A percentile compares a stretch with the other conserved stretches of the same genome.
Conservation (phyloP, 345 rosid species). For the Passiflora organensis region DNA sequence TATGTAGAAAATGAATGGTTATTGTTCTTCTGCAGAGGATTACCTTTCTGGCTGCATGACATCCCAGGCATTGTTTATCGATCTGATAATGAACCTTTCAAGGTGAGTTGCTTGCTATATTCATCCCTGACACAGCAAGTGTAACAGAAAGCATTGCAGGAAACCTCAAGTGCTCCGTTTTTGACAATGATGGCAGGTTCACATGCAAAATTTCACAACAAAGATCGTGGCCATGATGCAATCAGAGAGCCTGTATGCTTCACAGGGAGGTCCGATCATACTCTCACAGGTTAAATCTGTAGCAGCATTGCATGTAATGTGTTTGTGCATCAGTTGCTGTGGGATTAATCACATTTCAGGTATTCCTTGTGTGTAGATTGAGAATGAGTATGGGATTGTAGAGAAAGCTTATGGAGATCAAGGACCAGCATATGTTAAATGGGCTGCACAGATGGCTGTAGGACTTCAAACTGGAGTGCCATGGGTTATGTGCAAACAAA, state of each 20-base stretch:
- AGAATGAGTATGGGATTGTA: slow-evolving; percentile 67
- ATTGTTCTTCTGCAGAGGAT: slow-evolving; percentile 8
- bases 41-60: slow-evolving; percentile 21
- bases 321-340: not conserved
- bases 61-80: slow-evolving; percentile 16
- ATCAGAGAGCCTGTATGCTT: slow-evolving; percentile 55
- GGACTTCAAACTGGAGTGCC: slow-evolving; percentile 76
- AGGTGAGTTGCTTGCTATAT: slow-evolving; percentile 4
- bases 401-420: slow-evolving; percentile 43
- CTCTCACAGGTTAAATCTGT: slow-evolving; percentile 59
- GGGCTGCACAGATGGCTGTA: slow-evolving; percentile 75
- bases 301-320: slow-evolving; percentile 7
- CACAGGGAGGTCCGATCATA: slow-evolving; percentile 90
- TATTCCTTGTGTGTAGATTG: slow-evolving; percentile 40
- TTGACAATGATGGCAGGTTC: slow-evolving; percentile 45
- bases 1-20: not conserved
- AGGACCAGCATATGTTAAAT: slow-evolving; percentile 56
- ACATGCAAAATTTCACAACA: slow-evolving; percentile 54
- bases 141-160: too few relatives aligned
- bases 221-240: slow-evolving; percentile 66
- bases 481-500: slow-evolving; percentile 91
- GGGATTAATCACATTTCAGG: slow-evolving; percentile 30
- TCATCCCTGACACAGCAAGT: too few relatives aligned
- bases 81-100: slow-evolving; percentile 20
- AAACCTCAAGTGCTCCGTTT: too few relatives aligned